Evolutionary conservation across 768 basidiomycete species (phyloP), one percentile per base, ranked within the genome.

Genomic region (Cystofilobasidium macerans): DNA sequence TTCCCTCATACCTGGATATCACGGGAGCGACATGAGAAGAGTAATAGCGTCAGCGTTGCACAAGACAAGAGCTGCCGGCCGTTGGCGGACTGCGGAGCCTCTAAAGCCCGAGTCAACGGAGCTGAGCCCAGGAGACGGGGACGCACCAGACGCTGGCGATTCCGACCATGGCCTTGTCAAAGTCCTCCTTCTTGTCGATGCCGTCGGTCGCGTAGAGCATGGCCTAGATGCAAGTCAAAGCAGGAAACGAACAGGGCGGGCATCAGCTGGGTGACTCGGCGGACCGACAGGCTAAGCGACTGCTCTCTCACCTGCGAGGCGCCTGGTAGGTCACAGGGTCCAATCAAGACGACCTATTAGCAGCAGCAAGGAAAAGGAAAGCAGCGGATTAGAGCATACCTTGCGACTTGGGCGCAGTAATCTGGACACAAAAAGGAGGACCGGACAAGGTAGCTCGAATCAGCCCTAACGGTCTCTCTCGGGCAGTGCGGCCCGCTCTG

Each of bases 141-240:
- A 78, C 86, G 75, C 74, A 92, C 95, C 95, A 99, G 40, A 99
- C 87, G 71, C 91, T 94, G 13, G 85, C 95, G 32, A 99, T 85
- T 58, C 95, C 95, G 64, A 99, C 88, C 93, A 98, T 97, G 53
- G 93, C 85, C 75, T 94, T 97, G 73, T 88, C 79, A 69, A 99
- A 87, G 79, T 99, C 95, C 2, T 80, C 82, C 70, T 94, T 87
- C 20, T 72, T 78, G 30, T 81, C 78, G 69, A 99, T 82, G 35
- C 89, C 93, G 40, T 97, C 95, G 0, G 95, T 99, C n/a, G 92
- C 95, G 77, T 92, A 99, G 57, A 99, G 79, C 95, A 99, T 98
- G 38, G 95, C 95, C 89, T 94, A 72, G 42, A 70, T 48, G 62
- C 33, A 24, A 57, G 62, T n/a, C n/a, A n/a, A n/a, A n/a, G 24